Percentiles rank a stretch among this genome's conserved stretches.
Evolutionary conservation across 140 eudicot genomes (phyloP).

Genomic region (Bidens hawaiensis): DNA sequence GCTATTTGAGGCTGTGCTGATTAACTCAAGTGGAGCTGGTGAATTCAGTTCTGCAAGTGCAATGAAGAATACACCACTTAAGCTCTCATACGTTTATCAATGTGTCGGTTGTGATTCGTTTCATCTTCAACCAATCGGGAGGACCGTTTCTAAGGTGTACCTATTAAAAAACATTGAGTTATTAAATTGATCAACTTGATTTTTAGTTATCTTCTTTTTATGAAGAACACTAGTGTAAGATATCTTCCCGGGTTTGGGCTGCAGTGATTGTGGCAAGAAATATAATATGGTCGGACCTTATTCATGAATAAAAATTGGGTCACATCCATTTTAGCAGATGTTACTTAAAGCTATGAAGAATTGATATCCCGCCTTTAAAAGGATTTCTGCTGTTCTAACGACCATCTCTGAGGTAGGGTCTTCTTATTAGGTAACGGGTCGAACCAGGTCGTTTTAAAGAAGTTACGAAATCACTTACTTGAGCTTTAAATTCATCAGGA

Average conservation of each 20-base stretch:
- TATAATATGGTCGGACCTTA: conserved; percentile 91
- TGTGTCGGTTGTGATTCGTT: too few relatives aligned
- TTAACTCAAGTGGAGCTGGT: too few relatives aligned
- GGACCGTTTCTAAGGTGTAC: too few relatives aligned
- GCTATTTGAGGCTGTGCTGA: too few relatives aligned
- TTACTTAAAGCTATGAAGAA: conserved; percentile 61
- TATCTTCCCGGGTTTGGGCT: too few relatives aligned
- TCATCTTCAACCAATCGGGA: too few relatives aligned
- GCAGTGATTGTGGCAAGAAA: conserved; percentile 85
- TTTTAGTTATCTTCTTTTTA: too few relatives aligned
- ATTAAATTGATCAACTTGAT: neutral
- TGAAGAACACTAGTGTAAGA: too few relatives aligned
- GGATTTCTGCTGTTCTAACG: conserved; percentile 82
- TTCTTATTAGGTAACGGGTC: conserved; percentile 8
- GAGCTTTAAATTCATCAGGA: conserved; percentile 42
- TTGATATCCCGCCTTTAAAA: conserved; percentile 77
- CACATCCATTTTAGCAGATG: conserved; percentile 66
- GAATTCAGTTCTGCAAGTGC: too few relatives aligned
- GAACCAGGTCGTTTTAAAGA: neutral
- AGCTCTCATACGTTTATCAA: too few relatives aligned
- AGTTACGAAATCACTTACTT: neutral
- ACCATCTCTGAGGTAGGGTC: too few relatives aligned
- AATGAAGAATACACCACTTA: too few relatives aligned
- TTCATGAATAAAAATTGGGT: conserved; percentile 98
- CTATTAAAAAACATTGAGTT: conserved; percentile 4